phyloP scores from a whole-genome alignment of 1,284 basidiomycete species.

The Fomes fomentarius region DNA sequence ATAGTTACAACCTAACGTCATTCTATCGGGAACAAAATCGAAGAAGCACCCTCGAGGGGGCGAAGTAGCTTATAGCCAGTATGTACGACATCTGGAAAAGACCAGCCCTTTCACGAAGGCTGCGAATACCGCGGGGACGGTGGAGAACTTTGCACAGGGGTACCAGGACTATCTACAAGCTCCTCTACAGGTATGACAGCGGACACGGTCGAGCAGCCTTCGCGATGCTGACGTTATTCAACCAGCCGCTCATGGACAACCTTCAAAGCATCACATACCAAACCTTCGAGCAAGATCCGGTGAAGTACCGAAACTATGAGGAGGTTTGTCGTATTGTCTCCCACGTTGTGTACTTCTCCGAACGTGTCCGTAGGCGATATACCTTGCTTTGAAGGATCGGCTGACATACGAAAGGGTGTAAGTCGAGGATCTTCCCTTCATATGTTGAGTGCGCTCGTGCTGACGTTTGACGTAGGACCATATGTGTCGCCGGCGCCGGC shows the following conservation, averaged over 20 bases:
- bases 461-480: slow-evolving; percentile 51
- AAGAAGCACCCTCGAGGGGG: slow-evolving; percentile 80
- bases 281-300: slow-evolving; percentile 96
- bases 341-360: too few relatives aligned
- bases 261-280: slow-evolving; percentile 95
- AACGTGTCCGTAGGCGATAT: slow-evolving; percentile 68
- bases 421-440: slow-evolving; percentile 23
- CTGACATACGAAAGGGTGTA: slow-evolving; percentile 62
- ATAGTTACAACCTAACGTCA: slow-evolving; percentile 81
- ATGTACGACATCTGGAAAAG: slow-evolving; percentile 83
- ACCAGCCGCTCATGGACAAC: slow-evolving; percentile 95
- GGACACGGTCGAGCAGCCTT: neutral
- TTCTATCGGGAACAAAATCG: slow-evolving; percentile 71
- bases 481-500: slow-evolving; percentile 95
- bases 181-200: slow-evolving; percentile 76
- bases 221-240: neutral
- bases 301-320: slow-evolving; percentile 96
- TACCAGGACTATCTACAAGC: slow-evolving; percentile 97
- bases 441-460: slow-evolving; percentile 2
- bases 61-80: slow-evolving; percentile 88
- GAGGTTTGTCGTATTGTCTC: slow-evolving; percentile 55
- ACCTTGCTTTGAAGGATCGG: slow-evolving; percentile 78
- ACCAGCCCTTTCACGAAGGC: slow-evolving; percentile 68
- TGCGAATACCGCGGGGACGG: slow-evolving; percentile 63
- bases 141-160: slow-evolving; percentile 88